phyloP scores from a whole-genome alignment of 306 rosid genomes.

The Rubus parviflorus region DNA sequence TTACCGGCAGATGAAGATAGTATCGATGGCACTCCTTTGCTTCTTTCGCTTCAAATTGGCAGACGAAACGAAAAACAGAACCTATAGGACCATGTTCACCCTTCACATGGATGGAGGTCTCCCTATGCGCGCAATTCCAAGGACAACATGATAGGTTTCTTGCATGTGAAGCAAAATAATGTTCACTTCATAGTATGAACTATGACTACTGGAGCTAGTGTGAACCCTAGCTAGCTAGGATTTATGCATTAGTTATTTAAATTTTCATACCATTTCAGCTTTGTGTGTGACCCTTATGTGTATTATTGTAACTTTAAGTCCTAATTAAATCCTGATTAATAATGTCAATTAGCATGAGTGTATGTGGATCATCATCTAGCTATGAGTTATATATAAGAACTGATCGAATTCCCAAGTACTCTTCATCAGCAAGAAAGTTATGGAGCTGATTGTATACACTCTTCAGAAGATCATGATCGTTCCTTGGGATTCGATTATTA shows the following conservation, averaged over 20 bases:
- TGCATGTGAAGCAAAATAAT: neutral
- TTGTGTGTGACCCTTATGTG: neutral
- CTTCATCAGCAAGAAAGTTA: no score
- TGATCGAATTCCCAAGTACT: no score
- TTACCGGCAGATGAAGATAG: constrained; percentile 76
- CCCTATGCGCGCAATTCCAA: constrained; percentile 48
- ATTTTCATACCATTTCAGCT: neutral
- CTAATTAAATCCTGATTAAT: no score
- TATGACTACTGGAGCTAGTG: neutral
- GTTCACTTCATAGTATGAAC: neutral
- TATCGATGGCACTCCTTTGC: constrained; percentile 50
- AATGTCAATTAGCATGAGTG: neutral
- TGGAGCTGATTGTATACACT: no score
- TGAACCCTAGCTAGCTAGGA: neutral
- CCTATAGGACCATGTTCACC: constrained; percentile 67
- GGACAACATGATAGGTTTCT: constrained; percentile 21
- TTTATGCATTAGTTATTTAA: neutral
- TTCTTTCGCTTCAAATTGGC: constrained; percentile 60
- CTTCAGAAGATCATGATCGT: no score
- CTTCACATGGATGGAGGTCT: constrained; percentile 78
- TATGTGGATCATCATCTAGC: no score
- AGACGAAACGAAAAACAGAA: constrained; percentile 38
- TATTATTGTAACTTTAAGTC: no score
- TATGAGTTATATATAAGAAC: no score
- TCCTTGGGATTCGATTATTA: no score